Conservation (phyloP, 2,329 filamentous ascomycete species). For the Colletotrichum phormii region DNA sequence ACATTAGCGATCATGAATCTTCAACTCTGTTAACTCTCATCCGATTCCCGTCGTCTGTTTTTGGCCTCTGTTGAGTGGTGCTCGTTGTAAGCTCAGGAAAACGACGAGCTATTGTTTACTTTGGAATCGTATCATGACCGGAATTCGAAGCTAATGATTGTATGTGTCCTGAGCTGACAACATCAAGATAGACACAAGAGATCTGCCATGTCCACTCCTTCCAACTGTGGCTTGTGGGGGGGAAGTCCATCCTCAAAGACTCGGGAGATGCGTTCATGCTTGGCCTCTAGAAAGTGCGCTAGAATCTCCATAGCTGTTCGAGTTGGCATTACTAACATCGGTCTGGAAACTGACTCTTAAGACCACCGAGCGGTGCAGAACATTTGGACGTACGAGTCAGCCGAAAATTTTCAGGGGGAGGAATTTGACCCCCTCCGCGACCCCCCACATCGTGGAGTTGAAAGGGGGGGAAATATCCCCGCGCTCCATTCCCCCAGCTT, state of each 20-base stretch:
- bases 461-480: constrained; percentile 5
- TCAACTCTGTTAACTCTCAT: too few species aligned
- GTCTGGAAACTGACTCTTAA: background rate
- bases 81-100: too few species aligned
- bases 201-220: background rate
- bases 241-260: background rate
- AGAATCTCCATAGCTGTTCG: background rate
- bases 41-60: too few species aligned
- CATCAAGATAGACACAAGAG: background rate
- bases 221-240: background rate
- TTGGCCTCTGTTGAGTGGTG: too few species aligned
- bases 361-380: background rate
- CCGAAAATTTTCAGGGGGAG: background rate
- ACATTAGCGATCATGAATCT: too few species aligned
- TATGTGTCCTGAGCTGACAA: background rate
- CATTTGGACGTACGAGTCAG: background rate
- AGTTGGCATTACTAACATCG: constrained; percentile 18
- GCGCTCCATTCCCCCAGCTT: constrained; percentile 29
- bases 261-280: background rate
- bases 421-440: background rate
- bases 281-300: background rate
- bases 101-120: too few species aligned
- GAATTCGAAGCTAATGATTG: background rate
- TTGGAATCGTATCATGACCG: too few species aligned
- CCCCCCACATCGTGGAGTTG: constrained; percentile 29